Conservation (phyloP, 352 stramenopile species). For the Phytopythium cucurbitacearum region DNA sequence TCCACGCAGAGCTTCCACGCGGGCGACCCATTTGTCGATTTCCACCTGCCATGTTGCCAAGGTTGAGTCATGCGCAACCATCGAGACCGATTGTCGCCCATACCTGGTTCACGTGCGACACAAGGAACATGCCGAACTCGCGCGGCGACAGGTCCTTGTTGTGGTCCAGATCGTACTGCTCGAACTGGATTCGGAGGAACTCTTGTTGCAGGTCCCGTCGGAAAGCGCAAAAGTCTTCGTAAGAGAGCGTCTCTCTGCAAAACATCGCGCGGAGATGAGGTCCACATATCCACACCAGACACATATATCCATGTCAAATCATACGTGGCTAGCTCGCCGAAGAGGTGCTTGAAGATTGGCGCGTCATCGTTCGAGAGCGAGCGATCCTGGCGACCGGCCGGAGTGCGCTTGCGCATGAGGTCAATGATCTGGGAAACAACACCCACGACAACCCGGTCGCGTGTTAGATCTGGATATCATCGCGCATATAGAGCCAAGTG, state of each 20-base stretch:
- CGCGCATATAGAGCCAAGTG: no score
- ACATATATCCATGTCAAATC: not conserved
- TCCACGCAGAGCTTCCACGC: constrained; percentile 59
- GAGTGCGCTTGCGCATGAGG: constrained; percentile 73
- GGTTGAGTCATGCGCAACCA: constrained; percentile 1
- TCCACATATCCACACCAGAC: no score
- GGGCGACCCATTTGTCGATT: constrained; percentile 76
- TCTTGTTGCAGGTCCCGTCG: constrained; percentile 70
- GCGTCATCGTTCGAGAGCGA: constrained; percentile 71
- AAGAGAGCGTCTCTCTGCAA: constrained; percentile 66
- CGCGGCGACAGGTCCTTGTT: constrained; percentile 75
- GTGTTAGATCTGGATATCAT: no score
- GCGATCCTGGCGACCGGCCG: constrained; percentile 73
- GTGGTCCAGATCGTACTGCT: constrained; percentile 84
- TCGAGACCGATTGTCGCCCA: not conserved
- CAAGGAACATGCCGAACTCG: constrained; percentile 86
- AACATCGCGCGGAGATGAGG: no score
- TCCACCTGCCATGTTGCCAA: constrained; percentile 28
- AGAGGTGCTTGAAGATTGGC: constrained; percentile 84
- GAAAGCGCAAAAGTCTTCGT: constrained; percentile 77
- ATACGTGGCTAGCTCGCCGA: constrained; percentile 73
- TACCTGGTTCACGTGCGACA: constrained; percentile 83
- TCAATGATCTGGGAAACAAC: constrained; percentile 65
- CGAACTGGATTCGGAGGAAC: constrained; percentile 88
- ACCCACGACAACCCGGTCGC: constrained; percentile 1